Evolutionary conservation across 768 basidiomycete species (phyloP).

Genomic region (Boletellus emodensis): DNA sequence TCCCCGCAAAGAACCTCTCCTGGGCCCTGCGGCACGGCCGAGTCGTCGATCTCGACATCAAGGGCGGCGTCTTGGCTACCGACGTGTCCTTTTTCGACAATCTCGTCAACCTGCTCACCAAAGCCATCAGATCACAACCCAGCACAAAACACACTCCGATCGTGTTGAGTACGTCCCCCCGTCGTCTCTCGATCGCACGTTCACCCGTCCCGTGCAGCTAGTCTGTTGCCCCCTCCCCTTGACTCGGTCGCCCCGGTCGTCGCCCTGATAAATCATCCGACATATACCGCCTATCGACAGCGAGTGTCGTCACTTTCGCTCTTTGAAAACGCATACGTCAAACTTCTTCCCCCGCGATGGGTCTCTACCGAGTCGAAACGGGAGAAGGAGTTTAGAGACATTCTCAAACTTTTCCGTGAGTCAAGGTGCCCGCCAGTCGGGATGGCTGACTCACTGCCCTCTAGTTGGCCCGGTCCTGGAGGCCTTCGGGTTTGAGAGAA

Average conservation of each 20-base stretch:
- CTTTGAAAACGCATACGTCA: slow-evolving; percentile 65
- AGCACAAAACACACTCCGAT: slow-evolving; percentile 47
- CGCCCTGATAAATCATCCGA: slow-evolving; percentile 73
- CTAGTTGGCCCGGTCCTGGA: slow-evolving; percentile 79
- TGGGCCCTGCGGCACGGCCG: slow-evolving; percentile 64
- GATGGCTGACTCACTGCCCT: not conserved
- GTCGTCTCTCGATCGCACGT: not conserved
- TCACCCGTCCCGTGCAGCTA: slow-evolving; percentile 45
- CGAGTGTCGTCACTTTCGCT: slow-evolving; percentile 72
- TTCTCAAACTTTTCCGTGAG: slow-evolving; percentile 85
- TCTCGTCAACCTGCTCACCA: slow-evolving; percentile 69
- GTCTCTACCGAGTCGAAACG: slow-evolving; percentile 51
- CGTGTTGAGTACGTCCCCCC: slow-evolving; percentile 51
- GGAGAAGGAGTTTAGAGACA: slow-evolving; percentile 44
- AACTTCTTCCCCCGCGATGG: slow-evolving; percentile 77
- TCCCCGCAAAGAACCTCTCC: slow-evolving; percentile 50
- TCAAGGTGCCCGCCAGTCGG: slow-evolving; percentile 11
- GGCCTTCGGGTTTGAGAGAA: slow-evolving; percentile 80
- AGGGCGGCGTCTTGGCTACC: slow-evolving; percentile 42
- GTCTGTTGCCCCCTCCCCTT: slow-evolving; percentile 76
- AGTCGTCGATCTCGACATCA: slow-evolving; percentile 69
- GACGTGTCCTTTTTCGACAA: slow-evolving; percentile 56
- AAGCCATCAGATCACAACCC: slow-evolving; percentile 39
- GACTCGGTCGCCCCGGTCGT: slow-evolving; percentile 69
- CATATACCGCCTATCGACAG: slow-evolving; percentile 68